phyloP scores from a whole-genome alignment of 2,329 filamentous ascomycete species.

The Colletotrichum tabaci region DNA sequence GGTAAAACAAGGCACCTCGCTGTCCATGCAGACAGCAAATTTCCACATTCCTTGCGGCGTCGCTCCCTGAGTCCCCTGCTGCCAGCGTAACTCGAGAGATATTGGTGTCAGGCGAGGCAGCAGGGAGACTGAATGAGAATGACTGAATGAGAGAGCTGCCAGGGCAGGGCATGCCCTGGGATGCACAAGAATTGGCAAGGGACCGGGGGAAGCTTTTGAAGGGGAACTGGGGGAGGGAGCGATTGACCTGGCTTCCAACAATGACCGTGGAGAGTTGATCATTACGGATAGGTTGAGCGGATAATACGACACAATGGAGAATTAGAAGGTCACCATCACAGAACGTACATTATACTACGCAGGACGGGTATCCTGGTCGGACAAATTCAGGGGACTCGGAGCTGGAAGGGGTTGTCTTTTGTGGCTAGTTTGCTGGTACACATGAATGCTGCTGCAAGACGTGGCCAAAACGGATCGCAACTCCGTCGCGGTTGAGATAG shows the following conservation, averaged over 20 bases:
- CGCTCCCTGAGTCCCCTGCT: neutral
- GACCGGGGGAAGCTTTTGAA: neutral
- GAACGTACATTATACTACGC: neutral
- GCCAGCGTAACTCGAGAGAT: constrained; percentile 19
- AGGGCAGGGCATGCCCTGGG: constrained; percentile 19
- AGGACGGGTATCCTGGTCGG: constrained; percentile 13
- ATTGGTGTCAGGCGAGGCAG: constrained; percentile 11
- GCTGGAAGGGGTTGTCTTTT: constrained; percentile 15
- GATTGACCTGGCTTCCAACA: constrained; percentile 10
- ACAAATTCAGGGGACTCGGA: constrained; percentile 25
- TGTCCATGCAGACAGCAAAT: constrained; percentile 34
- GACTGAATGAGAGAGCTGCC: constrained; percentile 1
- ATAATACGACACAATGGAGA: constrained; percentile 15
- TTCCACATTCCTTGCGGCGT: constrained; percentile 33
- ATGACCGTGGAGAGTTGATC: constrained; percentile 1
- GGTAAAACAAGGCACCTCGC: constrained; percentile 40
- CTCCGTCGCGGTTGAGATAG: constrained; percentile 11
- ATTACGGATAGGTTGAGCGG: neutral
- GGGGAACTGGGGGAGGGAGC: neutral
- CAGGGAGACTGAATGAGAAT: neutral
- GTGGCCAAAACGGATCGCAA: constrained; percentile 31
- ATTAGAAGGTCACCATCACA: neutral
- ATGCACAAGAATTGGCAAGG: constrained; percentile 17
- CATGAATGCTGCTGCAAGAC: neutral
- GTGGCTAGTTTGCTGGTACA: constrained; percentile 4